Base-by-base conservation (phyloP, 2,329 filamentous ascomycete genomes). In the Colletotrichum coccodes region DNA sequence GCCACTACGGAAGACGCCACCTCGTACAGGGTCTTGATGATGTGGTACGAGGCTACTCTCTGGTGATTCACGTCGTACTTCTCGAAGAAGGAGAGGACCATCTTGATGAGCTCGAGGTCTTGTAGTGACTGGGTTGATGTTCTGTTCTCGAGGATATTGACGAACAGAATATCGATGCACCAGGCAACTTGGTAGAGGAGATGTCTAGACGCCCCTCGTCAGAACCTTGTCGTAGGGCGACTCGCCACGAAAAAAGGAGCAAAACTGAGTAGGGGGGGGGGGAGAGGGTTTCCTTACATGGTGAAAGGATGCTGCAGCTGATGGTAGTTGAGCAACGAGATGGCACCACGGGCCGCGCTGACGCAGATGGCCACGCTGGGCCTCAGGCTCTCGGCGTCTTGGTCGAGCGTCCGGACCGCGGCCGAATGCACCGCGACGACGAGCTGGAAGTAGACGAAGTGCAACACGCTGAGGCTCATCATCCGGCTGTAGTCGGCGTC, bases 401-500 rank as follows among this genome's bases (percentile, higher is more conserved):
- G 26, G 11, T 49, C 40, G 6, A 30, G 58, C 21, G 40, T 32
- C 21, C 58, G 30, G 46, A 60, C 50, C 14, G 58, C 58, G 2
- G 58, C 58, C 6, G 58, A 60, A 34, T 60, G 58, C 12, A 60
- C 32, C 14, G 58, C 58, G 32, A 60, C 58, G 8, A 60, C 46
- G n/a, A 50, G 23, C 34, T 60, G 58, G 18, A 60, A 60, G 46
- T 60, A 60, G 42, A 30, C 34, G 12, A 60, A 60, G 21, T 60
- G 44, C 23, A 60, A 16, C 14, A 50, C 30, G 21, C 30, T 60
- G 30, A 60, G 58, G 18, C 30, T 12, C n/a, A 50, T 38, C 21
- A 50, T n/a, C 14, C 46, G 32, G 11, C 32, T 28, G 21, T 28
- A n/a, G 23, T 60, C 58, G 30, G 16, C 58, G 34, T 60, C 58